Conservation (phyloP, 2,329 filamentous ascomycete genomes). For the Penicillium fuscoglaucum region DNA sequence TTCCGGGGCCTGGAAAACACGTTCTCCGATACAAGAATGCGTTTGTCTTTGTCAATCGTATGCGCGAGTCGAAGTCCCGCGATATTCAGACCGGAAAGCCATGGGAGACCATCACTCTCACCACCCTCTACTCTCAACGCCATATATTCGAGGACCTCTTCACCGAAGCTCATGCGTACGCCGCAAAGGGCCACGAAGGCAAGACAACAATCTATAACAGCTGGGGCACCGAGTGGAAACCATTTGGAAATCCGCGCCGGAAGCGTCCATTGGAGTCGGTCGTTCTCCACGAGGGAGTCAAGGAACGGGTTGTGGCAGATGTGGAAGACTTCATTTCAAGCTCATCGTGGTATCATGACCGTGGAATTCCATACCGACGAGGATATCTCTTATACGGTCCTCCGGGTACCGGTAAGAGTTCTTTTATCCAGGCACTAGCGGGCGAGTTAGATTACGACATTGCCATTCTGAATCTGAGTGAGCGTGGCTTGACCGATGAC, state of each 20-base stretch:
- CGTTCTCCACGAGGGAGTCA: slow-evolving; percentile 78
- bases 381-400: slow-evolving; percentile 89
- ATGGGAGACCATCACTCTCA: slow-evolving; percentile 91
- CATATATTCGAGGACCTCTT: slow-evolving; percentile 91
- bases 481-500: slow-evolving; percentile 85
- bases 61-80: slow-evolving; percentile 79
- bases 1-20: slow-evolving; percentile 88
- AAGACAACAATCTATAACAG: slow-evolving; percentile 91
- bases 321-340: slow-evolving; percentile 78
- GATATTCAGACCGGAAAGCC: slow-evolving; percentile 80
- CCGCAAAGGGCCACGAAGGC: slow-evolving; percentile 77
- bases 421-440: slow-evolving; percentile 92
- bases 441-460: slow-evolving; percentile 92
- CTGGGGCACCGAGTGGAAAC: slow-evolving; percentile 79
- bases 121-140: slow-evolving; percentile 84
- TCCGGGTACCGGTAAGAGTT: slow-evolving; percentile 89
- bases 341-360: slow-evolving; percentile 85
- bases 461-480: slow-evolving; percentile 86
- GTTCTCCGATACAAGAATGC: slow-evolving; percentile 83
- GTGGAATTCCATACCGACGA: slow-evolving; percentile 89
- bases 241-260: slow-evolving; percentile 77
- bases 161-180: slow-evolving; percentile 77
- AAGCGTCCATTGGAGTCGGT: slow-evolving; percentile 89
- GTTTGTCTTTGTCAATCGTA: slow-evolving; percentile 81
- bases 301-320: slow-evolving; percentile 76